These are phyloP conservation scores for Candida labiduridarum DNA, from an alignment of 1,139 yeast species.

Conservation along the genomic window DNA sequence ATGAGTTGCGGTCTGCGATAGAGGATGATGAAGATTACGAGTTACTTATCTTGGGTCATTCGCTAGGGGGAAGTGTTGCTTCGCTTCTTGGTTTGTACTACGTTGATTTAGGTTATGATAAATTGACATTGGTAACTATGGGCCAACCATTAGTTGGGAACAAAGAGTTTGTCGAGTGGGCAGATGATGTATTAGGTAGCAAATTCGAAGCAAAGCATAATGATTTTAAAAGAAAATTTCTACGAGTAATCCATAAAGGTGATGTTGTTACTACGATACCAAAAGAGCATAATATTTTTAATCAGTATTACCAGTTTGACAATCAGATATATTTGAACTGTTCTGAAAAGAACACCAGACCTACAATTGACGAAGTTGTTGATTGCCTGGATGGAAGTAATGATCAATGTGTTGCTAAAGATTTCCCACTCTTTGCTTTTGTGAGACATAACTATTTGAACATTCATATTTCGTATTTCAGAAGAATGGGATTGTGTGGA, in stretches of 20 bases:
- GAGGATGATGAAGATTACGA: slow-evolving; percentile 29
- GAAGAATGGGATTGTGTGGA: slow-evolving; percentile 52
- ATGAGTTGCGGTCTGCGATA: slow-evolving; percentile 22
- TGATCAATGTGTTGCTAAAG: slow-evolving; percentile 37
- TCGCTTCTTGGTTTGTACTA: slow-evolving; percentile 41
- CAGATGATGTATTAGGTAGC: slow-evolving; percentile 38
- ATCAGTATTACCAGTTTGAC: slow-evolving; percentile 40
- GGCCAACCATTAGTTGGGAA: slow-evolving; percentile 58
- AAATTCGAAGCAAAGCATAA: slow-evolving; percentile 20
- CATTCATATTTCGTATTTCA: slow-evolving; percentile 51
- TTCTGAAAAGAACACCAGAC: slow-evolving; percentile 28
- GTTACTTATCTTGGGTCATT: slow-evolving; percentile 49
- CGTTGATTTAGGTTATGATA: slow-evolving; percentile 36
- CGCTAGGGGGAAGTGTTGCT: slow-evolving; percentile 54
- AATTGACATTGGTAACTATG: slow-evolving; percentile 44
- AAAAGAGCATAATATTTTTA: slow-evolving; percentile 23
- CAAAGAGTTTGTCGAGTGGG: slow-evolving; percentile 39
- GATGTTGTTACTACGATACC: slow-evolving; percentile 53
- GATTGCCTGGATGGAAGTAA: slow-evolving; percentile 38
- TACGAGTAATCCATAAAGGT: slow-evolving; percentile 47
- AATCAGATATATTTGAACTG: slow-evolving; percentile 51
- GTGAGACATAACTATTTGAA: slow-evolving; percentile 31
- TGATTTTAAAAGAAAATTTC: slow-evolving; percentile 29
- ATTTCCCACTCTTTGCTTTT: slow-evolving; percentile 24
- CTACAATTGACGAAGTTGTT: slow-evolving; percentile 31